Evolutionary conservation across 768 basidiomycete species (phyloP), one percentile per base, ranked within the genome.

Genomic region (Leccinum disarticulatum): DNA sequence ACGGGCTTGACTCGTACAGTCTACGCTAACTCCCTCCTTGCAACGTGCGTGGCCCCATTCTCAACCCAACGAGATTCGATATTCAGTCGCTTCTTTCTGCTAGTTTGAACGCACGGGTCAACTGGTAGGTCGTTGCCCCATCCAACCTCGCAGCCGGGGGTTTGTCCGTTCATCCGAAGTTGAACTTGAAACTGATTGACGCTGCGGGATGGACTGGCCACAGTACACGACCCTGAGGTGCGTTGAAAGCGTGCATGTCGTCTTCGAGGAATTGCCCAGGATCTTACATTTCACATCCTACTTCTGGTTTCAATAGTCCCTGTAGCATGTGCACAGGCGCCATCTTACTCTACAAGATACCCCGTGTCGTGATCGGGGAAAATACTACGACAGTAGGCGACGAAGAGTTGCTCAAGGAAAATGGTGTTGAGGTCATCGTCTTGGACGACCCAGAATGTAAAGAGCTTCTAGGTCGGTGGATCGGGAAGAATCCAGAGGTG

Each of bases 261-360:
- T 46, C 43, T 46, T 19, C n/a, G n/a, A 46, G 43, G 19, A 19
- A 46, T 41, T 43, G n/a, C n/a, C 1, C 17, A 1, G n/a, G 41
- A 43, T 6, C 19, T 3, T 0, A 22, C 33, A 46, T 13, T 22
- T 46, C 11, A 46, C 13, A 1, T 28, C 17, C 17, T n/a, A n/a
- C 4, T n/a, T 46, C 19, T 46, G 43, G n/a, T 22, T 46, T 13
- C 11, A 22, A 51, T n/a, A 51, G 83, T 47, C 87, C 87, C 2
- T 88, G 87, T 64, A 79, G 74, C 54, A 87, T 87, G 87, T 87
- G 87, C 65, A 78, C 81, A 1, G 87, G 86, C 5, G 81, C 86
- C 1, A 82, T 85, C 25, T 58, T 84, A n/a, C 75, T 87, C 10
- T 88, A 85, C 72, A 81, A 81, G 51, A 87, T 88, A 41, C 83